A percentile compares a stretch with the other conserved stretches of the same genome.
Evolutionary conservation across 2,329 filamentous ascomycete genomes (phyloP).

Genomic region (Fusarium pseudoanthophilum): DNA sequence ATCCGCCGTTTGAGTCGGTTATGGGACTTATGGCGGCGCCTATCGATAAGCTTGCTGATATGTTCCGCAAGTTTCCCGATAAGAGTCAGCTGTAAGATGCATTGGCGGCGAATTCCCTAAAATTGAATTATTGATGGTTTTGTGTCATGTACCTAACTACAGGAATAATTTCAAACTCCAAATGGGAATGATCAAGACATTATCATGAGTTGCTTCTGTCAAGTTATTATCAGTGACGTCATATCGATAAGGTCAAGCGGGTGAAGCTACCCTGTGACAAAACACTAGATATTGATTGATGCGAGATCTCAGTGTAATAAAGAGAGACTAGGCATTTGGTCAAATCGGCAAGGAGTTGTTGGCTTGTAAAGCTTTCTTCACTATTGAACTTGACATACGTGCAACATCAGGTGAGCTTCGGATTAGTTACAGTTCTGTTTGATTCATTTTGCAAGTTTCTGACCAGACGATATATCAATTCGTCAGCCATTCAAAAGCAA

Average conservation of each 20-base stretch:
- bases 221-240: background rate
- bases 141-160: too few species aligned
- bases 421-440: accelerated
- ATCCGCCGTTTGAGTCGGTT: conserved; percentile 66
- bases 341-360: accelerated
- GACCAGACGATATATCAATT: accelerated
- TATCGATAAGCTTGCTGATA: conserved; percentile 64
- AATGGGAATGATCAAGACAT: background rate
- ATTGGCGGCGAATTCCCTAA: too few species aligned
- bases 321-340: background rate
- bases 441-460: accelerated
- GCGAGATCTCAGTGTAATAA: background rate
- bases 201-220: accelerated
- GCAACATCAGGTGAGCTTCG: background rate
- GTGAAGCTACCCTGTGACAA: background rate
- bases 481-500: background rate
- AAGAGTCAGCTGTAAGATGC: background rate
- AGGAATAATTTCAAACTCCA: background rate
- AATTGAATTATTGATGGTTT: too few species aligned
- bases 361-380: background rate
- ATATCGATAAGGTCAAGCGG: background rate
- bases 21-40: conserved; percentile 65
- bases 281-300: too few species aligned
- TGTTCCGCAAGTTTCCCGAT: conserved; percentile 62
- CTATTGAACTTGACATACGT: background rate